A percentile compares a stretch with the other conserved stretches of the same genome.
These are phyloP conservation scores for Talaromyces thailandensis DNA, from an alignment of 495 filamentous ascomycete genomes.

Conservation along the genomic window DNA sequence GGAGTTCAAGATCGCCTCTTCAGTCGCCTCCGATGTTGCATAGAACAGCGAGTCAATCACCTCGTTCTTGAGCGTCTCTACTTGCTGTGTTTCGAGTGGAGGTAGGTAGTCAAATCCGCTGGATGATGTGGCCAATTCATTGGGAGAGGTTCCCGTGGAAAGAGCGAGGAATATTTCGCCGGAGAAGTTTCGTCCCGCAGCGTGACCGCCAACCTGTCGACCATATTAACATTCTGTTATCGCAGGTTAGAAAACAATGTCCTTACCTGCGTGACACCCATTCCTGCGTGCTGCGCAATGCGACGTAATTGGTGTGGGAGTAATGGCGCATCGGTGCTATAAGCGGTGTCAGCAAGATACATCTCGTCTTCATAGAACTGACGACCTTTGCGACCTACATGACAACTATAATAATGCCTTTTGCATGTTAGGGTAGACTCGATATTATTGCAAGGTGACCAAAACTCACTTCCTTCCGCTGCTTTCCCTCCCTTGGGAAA, in stretches of 20 bases:
- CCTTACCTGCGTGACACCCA: neutral
- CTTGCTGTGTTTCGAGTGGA: neutral
- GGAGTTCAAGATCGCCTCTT: neutral
- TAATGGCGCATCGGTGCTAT: neutral
- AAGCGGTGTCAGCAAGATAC: neutral
- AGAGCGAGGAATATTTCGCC: neutral
- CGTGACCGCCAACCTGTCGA: neutral
- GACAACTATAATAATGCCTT: neutral
- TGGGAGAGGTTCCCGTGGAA: neutral
- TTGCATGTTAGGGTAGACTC: neutral
- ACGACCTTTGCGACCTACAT: neutral
- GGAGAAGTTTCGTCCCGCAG: neutral
- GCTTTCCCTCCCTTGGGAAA: neutral
- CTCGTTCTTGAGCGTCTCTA: constrained; percentile 2
- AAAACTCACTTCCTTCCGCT: neutral
- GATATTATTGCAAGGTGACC: neutral
- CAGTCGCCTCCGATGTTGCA: neutral
- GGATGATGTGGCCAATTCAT: neutral
- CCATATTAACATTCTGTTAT: neutral
- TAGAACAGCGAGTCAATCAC: neutral
- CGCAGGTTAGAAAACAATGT: neutral
- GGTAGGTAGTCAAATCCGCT: neutral
- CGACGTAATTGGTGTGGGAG: constrained; percentile 3
- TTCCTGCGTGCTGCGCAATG: neutral
- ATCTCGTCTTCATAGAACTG: neutral